Evolutionary conservation across 768 basidiomycete genomes (phyloP).

Genomic region (Vishniacozyma victoriae): DNA sequence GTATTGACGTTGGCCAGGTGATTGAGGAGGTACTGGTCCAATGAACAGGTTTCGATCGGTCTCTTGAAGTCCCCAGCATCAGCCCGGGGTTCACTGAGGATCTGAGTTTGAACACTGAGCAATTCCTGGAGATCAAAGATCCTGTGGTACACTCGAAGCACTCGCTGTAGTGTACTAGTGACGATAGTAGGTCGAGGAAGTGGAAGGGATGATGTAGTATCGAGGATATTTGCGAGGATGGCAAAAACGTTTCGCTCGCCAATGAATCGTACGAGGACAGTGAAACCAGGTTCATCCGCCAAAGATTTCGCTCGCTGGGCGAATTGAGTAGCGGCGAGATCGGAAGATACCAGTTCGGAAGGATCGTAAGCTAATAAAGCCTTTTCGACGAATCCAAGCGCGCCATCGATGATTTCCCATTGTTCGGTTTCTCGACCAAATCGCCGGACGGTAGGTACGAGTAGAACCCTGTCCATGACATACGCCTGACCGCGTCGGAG

Average conservation of each 20-base stretch:
- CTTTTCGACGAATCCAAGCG: slow-evolving; percentile 77
- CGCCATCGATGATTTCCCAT: slow-evolving; percentile 81
- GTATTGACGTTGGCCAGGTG: slow-evolving; percentile 63
- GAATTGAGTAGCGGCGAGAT: no score
- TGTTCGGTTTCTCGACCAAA: slow-evolving; percentile 68
- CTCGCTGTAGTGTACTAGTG: slow-evolving; percentile 67
- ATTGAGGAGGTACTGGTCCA: slow-evolving; percentile 40
- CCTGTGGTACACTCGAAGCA: slow-evolving; percentile 73
- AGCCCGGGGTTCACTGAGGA: slow-evolving; percentile 55
- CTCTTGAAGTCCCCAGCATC: slow-evolving; percentile 51
- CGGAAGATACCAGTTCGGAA: slow-evolving; percentile 64
- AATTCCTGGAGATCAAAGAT: slow-evolving; percentile 79
- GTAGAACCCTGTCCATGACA: slow-evolving; percentile 82
- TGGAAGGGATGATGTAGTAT: slow-evolving; percentile 71
- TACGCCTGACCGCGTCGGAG: slow-evolving; percentile 77
- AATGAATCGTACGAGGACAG: slow-evolving; percentile 71
- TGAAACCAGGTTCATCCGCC: slow-evolving; percentile 74
- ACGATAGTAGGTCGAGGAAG: slow-evolving; percentile 53
- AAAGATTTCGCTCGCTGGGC: slow-evolving; percentile 38
- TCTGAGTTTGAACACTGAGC: slow-evolving; percentile 76
- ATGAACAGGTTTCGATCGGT: slow-evolving; percentile 17
- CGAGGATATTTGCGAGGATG: slow-evolving; percentile 69
- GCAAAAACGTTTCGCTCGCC: slow-evolving; percentile 66
- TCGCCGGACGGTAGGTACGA: slow-evolving; percentile 66
- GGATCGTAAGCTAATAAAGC: slow-evolving; percentile 75